A percentile compares a stretch with the other conserved stretches of the same genome.
phyloP scores from a whole-genome alignment of 192 early-diverging fungal species.

The Linnemannia hyalina region DNA sequence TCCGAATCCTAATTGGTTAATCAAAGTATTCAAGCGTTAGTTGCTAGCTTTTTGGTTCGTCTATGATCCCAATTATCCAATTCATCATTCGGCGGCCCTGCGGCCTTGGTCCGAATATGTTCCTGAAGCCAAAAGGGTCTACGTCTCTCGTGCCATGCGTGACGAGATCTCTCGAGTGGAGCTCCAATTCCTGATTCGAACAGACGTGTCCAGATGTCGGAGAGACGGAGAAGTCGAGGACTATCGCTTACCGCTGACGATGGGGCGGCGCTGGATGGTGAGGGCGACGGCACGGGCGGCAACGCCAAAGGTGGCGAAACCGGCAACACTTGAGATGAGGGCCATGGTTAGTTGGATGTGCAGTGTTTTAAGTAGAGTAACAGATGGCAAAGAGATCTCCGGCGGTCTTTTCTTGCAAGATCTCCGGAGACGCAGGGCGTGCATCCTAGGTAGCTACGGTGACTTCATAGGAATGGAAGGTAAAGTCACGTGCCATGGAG shows the following conservation, averaged over 20 bases:
- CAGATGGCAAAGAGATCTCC: conserved; percentile 7
- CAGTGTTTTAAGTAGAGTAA: neutral
- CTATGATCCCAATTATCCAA: neutral
- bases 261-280: conserved; percentile 35
- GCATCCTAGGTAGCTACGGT: neutral
- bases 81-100: neutral
- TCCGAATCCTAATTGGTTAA: conserved; percentile 26
- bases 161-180: neutral
- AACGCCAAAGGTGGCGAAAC: conserved; percentile 52
- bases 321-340: conserved; percentile 38
- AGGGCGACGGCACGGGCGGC: conserved; percentile 38
- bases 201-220: neutral
- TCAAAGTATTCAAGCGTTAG: neutral
- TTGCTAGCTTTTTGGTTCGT: neutral
- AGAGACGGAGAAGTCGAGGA: neutral
- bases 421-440: neutral
- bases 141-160: too few species aligned
- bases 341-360: conserved; percentile 22
- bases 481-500: neutral
- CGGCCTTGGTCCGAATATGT: neutral
- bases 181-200: neutral
- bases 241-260: conserved; percentile 26
- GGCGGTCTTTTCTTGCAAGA: neutral
- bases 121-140: neutral
- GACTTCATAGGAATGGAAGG: neutral